Base-by-base conservation (phyloP, 2,329 filamentous ascomycete genomes). In the Ceratocystis lukuohia region DNA sequence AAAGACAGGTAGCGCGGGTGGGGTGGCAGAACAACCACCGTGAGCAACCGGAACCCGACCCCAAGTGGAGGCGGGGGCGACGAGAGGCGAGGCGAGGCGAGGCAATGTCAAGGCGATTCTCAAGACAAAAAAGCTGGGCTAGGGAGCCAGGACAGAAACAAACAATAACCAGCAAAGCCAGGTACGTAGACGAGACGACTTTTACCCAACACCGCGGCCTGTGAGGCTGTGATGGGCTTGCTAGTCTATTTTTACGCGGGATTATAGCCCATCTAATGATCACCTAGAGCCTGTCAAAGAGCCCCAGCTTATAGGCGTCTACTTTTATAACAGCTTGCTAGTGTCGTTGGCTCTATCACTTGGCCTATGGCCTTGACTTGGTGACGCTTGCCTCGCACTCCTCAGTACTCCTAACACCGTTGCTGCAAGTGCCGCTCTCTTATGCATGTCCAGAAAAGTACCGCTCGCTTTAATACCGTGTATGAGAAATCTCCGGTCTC, bases 401-500 rank as follows among this genome's bases (percentile, higher is more conserved):
- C 53, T n/a, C 12, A 28, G 15, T 57, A 25, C 53, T 56, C 28
- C 50, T 15, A 22, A 15, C 22, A 30, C 12, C 22, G 7, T 57
- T 28, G 28, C 28, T 57, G 25, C 53, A n/a, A 57, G 22, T 57
- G 22, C 28, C 28, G 53, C 53, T 28, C 53, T 30, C 53, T 28
- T 57, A 33, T 28, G 53, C 53, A 33, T 33, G 28, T 33, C 53
- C 25, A 57, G 30, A 25, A 28, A 15, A 33, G 17, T 6, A 22
- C 22, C 15, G 20, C 53, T 17, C 53, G 28, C 5, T 30, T 4
- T 28, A 33, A 41, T 41, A 41, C 37, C 37, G 37, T 41, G 37
- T 57, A 17, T 57, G 53, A 57, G 53, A 57, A 57, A 30, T 57
- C 53, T 57, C 53, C 53, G 53, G 22, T 57, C 53, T 57, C 46